phyloP scores from a whole-genome alignment of 2,329 filamentous ascomycete genomes.

The Pestalotiopsis sp. region DNA sequence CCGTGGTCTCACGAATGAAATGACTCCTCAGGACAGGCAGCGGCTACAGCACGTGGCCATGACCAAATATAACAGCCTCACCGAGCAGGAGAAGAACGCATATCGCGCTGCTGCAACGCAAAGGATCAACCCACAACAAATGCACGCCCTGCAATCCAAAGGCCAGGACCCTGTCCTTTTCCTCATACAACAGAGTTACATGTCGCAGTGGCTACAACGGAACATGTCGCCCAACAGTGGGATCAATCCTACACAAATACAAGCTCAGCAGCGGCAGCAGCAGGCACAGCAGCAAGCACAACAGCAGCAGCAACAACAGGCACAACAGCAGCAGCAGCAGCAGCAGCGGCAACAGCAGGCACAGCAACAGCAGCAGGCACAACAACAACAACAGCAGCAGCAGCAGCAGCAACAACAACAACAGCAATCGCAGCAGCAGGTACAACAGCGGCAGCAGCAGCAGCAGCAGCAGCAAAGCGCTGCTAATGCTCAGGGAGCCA shows the following conservation, averaged over 20 bases:
- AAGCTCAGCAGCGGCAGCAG: slow-evolving; percentile 16
- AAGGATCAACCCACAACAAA: slow-evolving; percentile 41
- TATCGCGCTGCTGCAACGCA: slow-evolving; percentile 42
- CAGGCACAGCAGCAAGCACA: slow-evolving; percentile 25
- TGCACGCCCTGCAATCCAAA: slow-evolving; percentile 46
- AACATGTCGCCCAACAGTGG: slow-evolving; percentile 8
- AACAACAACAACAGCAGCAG: slow-evolving; percentile 21
- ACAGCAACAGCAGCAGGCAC: too few relatives aligned
- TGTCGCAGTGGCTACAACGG: slow-evolving; percentile 28
- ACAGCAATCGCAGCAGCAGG: slow-evolving; percentile 46
- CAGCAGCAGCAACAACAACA: slow-evolving; percentile 36
- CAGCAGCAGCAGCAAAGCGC: slow-evolving; percentile 20
- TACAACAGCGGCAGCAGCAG: slow-evolving; percentile 31
- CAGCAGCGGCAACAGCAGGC: too few relatives aligned
- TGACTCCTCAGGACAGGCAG: slow-evolving; percentile 46
- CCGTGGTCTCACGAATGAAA: slow-evolving; percentile 30
- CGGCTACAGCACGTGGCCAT: slow-evolving; percentile 49
- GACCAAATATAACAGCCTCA: slow-evolving; percentile 40
- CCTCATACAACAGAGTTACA: slow-evolving; percentile 52
- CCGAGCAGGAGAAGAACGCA: slow-evolving; percentile 49
- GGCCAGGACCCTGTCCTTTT: slow-evolving; percentile 53
- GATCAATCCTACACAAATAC: slow-evolving; percentile 26
- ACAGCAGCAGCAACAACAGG: slow-evolving; percentile 24
- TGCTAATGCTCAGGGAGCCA: slow-evolving; percentile 23
- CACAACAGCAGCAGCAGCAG: background rate